Base-by-base conservation (phyloP, 179 eudicot species). In the Actinidia arguta region DNA sequence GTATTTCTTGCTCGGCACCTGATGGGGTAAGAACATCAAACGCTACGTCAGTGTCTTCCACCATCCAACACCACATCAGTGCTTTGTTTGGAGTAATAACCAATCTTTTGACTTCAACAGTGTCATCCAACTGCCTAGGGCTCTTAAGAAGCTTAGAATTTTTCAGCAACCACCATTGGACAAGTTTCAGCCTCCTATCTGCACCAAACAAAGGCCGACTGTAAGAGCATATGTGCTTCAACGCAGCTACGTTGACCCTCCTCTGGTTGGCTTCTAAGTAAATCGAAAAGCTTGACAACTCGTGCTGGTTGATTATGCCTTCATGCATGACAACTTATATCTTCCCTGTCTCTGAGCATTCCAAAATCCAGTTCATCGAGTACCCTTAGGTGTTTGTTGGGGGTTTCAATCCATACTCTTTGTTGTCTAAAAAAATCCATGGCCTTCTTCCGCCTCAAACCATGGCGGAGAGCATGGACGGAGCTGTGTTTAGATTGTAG, bases 41-140 rank as follows among this genome's bases (percentile, higher is more conserved):
- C 27, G 98, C 96, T 74, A 84, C 89, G 46, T 92, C 94, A 0
- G 90, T 71, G 70, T 92, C 89, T 46, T 55, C 89, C 77, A 89
- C 86, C 92, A 95, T 92, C 77, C 74, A 78, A 79, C 86, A 61
- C 86, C 81, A 82, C 91, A 92, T 69, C 71, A 93, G 12, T 88
- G 97, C 99, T 88, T 84, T 94, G 0, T 94, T 82, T 14, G 99
- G 99, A n/a, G 99, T 93, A 77, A 95, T 92, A 48, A 95, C 85
- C 76, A 95, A 52, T 68, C 98, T 88, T 79, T 95, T 87, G 48
- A 95, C 93, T 84, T 95, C 93, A 44, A 94, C 91, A 42, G 86
- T 68, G 63, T 93, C 97, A 46, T 87, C 85, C 80, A 89, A 79
- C 76, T 83, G 76, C 80, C 39, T 85, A 6, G 88, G 86, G 39